These are phyloP conservation scores for Penicillium freii DNA, from an alignment of 2,329 filamentous ascomycete genomes.

Conservation along the genomic window DNA sequence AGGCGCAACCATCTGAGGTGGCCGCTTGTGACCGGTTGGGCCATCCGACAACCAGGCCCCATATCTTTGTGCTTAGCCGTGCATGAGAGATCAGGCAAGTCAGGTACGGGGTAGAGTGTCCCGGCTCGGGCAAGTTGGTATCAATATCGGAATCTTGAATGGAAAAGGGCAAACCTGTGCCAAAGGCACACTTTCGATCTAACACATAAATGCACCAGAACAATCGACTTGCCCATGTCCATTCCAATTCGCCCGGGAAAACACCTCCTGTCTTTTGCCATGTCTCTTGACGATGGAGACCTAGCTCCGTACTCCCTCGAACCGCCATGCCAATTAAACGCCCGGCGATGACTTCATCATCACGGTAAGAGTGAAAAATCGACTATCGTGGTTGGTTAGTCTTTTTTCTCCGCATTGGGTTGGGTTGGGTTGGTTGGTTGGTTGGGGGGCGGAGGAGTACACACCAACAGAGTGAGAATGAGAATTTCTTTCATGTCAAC, in stretches of 20 bases:
- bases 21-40: conserved; percentile 30
- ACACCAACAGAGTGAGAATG: conserved; percentile 34
- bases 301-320: conserved; percentile 50
- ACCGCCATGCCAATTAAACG: conserved; percentile 49
- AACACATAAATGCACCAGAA: conserved; percentile 56
- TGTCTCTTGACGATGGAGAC: conserved; percentile 49
- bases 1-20: conserved; percentile 41
- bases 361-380: conserved; percentile 44
- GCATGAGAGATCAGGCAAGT: conserved; percentile 52
- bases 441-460: too few species aligned
- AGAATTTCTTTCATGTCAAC: conserved; percentile 42
- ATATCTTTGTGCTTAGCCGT: conserved; percentile 48
- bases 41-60: conserved; percentile 46
- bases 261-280: conserved; percentile 36
- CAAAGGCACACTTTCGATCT: conserved; percentile 54
- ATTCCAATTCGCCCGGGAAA: conserved; percentile 38
- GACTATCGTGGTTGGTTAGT: conserved; percentile 26
- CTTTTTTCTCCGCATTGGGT: too few species aligned
- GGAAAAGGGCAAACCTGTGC: conserved; percentile 51
- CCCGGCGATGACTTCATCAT: conserved; percentile 53
- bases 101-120: conserved; percentile 41
- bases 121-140: conserved; percentile 48
- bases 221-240: conserved; percentile 37
- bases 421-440: too few species aligned
- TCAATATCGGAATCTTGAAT: conserved; percentile 53